Evolutionary conservation across 345 rosid genomes (phyloP).

Genomic region (Populus davidiana): DNA sequence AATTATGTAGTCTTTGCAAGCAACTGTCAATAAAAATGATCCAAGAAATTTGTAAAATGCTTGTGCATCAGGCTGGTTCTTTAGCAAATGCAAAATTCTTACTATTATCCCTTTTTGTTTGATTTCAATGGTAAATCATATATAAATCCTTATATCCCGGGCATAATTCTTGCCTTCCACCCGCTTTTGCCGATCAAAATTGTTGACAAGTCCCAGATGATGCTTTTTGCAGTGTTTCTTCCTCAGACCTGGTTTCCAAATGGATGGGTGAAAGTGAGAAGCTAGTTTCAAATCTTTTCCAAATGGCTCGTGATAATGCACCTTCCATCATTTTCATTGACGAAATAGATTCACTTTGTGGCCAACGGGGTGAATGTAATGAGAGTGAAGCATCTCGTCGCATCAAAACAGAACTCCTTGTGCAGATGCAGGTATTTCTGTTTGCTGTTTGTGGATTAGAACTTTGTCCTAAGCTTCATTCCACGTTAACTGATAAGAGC

Average conservation of each 20-base stretch:
- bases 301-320: conserved; percentile 88
- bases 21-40: neutral
- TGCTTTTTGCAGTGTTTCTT: conserved; percentile 55
- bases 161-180: neutral
- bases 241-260: conserved; percentile 89
- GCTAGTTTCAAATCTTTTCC: conserved; percentile 82
- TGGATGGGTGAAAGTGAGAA: conserved; percentile 99
- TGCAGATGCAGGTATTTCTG: conserved; percentile 81
- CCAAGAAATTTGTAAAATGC: neutral
- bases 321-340: conserved; percentile 87
- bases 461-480: neutral
- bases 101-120: neutral
- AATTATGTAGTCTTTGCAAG: neutral
- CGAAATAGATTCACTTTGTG: conserved; percentile 91
- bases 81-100: neutral
- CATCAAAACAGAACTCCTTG: conserved; percentile 90
- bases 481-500: neutral
- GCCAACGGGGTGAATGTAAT: conserved; percentile 89
- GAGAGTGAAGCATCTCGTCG: conserved; percentile 96
- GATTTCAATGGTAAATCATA: neutral
- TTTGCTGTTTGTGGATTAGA: conserved; percentile 1
- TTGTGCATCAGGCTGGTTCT: neutral
- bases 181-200: neutral
- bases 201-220: neutral
- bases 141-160: neutral